phyloP scores from a whole-genome alignment of 495 filamentous ascomycete species.

The Penicillium psychrofluorescens region DNA sequence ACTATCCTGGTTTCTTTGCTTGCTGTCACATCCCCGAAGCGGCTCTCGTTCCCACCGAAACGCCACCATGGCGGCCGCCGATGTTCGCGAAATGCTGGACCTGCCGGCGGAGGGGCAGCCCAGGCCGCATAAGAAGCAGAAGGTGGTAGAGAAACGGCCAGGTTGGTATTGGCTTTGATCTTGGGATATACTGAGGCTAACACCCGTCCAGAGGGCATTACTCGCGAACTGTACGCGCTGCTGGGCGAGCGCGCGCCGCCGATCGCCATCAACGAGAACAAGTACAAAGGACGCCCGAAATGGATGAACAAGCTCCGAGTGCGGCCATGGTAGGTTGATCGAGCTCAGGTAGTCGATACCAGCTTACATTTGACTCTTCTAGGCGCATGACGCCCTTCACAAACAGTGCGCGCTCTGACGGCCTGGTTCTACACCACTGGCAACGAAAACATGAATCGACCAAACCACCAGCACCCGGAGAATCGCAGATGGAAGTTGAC shows the following conservation, averaged over 20 bases:
- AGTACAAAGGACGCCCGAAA: slow-evolving; percentile 58
- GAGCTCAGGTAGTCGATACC: neutral
- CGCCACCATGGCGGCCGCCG: slow-evolving; percentile 62
- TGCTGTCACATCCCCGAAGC: no score
- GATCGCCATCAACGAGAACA: slow-evolving; percentile 58
- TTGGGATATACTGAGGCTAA: neutral
- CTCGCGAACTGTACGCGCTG: slow-evolving; percentile 57
- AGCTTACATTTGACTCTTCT: neutral
- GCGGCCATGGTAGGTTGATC: slow-evolving; percentile 43
- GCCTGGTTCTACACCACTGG: slow-evolving; percentile 65
- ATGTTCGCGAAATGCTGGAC: slow-evolving; percentile 87
- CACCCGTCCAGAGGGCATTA: slow-evolving; percentile 56
- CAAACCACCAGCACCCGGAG: slow-evolving; percentile 32
- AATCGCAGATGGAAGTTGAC: slow-evolving; percentile 35
- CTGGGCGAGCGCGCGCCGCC: slow-evolving; percentile 62
- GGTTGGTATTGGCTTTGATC: slow-evolving; percentile 30
- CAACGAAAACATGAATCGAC: slow-evolving; percentile 33
- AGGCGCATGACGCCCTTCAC: slow-evolving; percentile 51
- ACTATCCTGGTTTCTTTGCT: no score
- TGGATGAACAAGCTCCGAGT: slow-evolving; percentile 47
- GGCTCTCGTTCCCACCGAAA: neutral
- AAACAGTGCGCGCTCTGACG: slow-evolving; percentile 49
- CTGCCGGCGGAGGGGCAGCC: slow-evolving; percentile 59
- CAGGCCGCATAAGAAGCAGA: slow-evolving; percentile 70
- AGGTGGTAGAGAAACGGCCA: slow-evolving; percentile 60